Conservation (phyloP, 768 basidiomycete genomes). For the Panaeolus papilionaceus region DNA sequence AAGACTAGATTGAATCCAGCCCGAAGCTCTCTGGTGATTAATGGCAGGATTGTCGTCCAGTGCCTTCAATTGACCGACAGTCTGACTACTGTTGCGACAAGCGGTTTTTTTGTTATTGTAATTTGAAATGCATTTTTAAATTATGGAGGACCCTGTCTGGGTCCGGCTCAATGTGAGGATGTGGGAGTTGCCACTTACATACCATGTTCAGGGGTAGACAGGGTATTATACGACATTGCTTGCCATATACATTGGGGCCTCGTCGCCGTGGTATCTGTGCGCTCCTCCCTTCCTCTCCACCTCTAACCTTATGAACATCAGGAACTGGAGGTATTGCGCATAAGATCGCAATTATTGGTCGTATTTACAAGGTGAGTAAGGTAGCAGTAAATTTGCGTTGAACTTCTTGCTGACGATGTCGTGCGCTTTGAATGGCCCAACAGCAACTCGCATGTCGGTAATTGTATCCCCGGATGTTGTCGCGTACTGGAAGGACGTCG, state of each 20-base stretch:
- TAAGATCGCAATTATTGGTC: not conserved
- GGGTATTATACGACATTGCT: not conserved
- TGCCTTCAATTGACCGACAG: too few species aligned
- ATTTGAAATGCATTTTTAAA: not conserved
- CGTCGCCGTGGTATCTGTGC: not conserved
- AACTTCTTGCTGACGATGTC: not conserved
- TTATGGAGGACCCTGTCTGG: not conserved
- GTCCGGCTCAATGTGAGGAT: not conserved
- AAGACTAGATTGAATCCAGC: too few species aligned
- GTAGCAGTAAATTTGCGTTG: not conserved
- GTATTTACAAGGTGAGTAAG: not conserved
- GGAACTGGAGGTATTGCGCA: not conserved
- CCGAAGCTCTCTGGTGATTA: too few species aligned
- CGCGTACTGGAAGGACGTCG: conserved; percentile 2
- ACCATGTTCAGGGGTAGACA: conserved; percentile 9
- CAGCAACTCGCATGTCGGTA: not conserved
- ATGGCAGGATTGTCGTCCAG: too few species aligned
- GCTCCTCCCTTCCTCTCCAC: not conserved
- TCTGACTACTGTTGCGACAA: not conserved
- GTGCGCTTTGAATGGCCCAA: not conserved
- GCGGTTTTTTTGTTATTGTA: not conserved
- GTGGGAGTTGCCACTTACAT: conserved; percentile 2
- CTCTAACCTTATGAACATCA: not conserved
- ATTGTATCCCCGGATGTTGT: conserved; percentile 26
- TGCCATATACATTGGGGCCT: not conserved